Conservation (phyloP, 331 rosid genomes). For the Arachis monticola region DNA sequence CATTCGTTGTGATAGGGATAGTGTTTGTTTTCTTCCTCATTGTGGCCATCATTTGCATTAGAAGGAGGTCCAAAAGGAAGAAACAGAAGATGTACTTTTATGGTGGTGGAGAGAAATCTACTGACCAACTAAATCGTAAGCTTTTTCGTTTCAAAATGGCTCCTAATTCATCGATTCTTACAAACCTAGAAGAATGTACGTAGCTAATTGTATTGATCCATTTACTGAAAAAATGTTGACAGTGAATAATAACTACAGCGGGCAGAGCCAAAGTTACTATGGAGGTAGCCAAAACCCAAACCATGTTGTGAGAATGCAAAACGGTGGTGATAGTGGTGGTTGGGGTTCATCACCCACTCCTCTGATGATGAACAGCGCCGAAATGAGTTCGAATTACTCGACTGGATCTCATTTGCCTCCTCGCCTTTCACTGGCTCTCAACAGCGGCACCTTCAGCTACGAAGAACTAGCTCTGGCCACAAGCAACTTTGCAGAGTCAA, state of each 20-base stretch:
- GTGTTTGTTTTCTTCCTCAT: slow-evolving; percentile 46
- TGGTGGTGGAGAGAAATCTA: slow-evolving; percentile 62
- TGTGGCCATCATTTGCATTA: slow-evolving; percentile 42
- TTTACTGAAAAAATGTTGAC: slow-evolving; percentile 9
- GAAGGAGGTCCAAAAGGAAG: slow-evolving; percentile 47
- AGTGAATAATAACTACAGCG: slow-evolving; percentile 51
- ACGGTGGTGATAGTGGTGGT: slow-evolving; percentile 30
- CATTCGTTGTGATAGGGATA: slow-evolving; percentile 44
- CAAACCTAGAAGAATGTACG: no score
- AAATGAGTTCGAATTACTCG: slow-evolving; percentile 51
- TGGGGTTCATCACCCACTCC: slow-evolving; percentile 65
- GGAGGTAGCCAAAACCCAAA: slow-evolving; percentile 33
- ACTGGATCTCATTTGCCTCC: slow-evolving; percentile 64
- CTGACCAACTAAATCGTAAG: no score
- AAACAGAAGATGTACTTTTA: slow-evolving; percentile 55
- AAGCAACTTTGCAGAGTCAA: slow-evolving; percentile 46
- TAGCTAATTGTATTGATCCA: no score
- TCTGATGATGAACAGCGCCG: slow-evolving; percentile 47
- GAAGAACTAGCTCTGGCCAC: slow-evolving; percentile 83
- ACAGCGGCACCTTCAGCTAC: slow-evolving; percentile 63
- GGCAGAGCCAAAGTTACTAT: slow-evolving; percentile 49
- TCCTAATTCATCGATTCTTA: no score
- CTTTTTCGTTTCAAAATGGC: no score
- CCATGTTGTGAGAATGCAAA: slow-evolving; percentile 48
- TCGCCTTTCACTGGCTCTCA: slow-evolving; percentile 69